Base-by-base conservation (phyloP, 306 rosid genomes). In the Dalbergia oliveri region DNA sequence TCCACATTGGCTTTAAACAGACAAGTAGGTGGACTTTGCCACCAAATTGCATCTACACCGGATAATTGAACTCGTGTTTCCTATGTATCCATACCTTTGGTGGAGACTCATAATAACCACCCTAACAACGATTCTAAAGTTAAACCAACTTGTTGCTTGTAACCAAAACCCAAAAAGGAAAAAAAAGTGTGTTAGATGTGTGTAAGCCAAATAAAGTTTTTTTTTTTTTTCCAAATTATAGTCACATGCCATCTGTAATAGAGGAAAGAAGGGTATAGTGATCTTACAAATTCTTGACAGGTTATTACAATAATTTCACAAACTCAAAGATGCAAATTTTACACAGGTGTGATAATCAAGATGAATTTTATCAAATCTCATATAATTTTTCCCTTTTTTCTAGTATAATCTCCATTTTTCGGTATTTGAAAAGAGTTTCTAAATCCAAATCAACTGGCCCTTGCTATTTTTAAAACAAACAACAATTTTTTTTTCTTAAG, bases 21-120 rank as follows among this genome's bases (percentile, higher is more conserved):
- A 56, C 65, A 15, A 70, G 75, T 70, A 26, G 75, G 75, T 70
- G 47, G 9, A 41, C 62, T 33, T 31, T 31, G 12, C 33, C 31
- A 71, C 76, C 58, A 5, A 71, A 51, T 66, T 71, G 63, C 47
- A 51, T 71, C 62, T 33, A 23, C 44, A 33, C 47, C 60, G 1
- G n/a, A 54, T 0, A 72, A 19, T 11, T 54, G 14, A 72, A 72
- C 39, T 16, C 15, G 26, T 70, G 45, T 50, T 71, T 9, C 16
- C 2, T 33, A 9, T 14, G 5, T 62, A n/a, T 35, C 12, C 12
- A 16, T 56, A 16, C 9, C 18, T 31, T 13, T 31, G 43, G 18
- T 33, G 44, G 45, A 6, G 21, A 6, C 49, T 7, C 5, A 34
- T 7, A 23, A 3, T 35, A 63, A 34, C 69, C 23, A 15, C 23